These are phyloP conservation scores for Russula sp. DNA, from an alignment of 768 basidiomycete genomes.

Conservation along the genomic window DNA sequence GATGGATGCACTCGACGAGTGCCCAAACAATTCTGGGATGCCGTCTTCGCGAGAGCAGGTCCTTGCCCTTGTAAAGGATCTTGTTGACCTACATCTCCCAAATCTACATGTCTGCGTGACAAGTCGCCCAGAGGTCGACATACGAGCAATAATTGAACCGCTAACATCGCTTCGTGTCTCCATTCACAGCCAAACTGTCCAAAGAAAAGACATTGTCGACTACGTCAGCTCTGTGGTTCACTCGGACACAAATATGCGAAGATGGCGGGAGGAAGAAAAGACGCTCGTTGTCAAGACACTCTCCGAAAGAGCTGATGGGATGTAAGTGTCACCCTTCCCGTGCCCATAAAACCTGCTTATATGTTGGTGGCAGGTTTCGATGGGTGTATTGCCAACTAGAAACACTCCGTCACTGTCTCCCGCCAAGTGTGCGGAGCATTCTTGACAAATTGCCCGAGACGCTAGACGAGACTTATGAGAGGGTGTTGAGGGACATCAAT, in stretches of 20 bases:
- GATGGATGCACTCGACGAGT: constrained; percentile 9
- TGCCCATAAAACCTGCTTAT: neutral
- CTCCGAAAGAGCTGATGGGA: constrained; percentile 7
- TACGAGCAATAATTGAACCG: neutral
- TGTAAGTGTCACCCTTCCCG: neutral
- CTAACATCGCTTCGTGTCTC: neutral
- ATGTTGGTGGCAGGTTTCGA: neutral
- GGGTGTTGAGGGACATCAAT: neutral
- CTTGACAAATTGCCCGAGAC: neutral
- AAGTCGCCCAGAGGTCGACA: neutral
- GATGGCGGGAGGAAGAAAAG: constrained; percentile 12
- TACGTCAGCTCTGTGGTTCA: neutral
- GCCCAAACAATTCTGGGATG: neutral
- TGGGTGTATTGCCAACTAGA: constrained; percentile 8
- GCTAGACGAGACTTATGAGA: constrained; percentile 5
- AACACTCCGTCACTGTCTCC: neutral
- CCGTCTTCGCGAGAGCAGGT: neutral
- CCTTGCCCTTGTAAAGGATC: neutral
- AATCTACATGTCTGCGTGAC: neutral
- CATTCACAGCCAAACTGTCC: neutral
- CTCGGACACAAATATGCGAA: constrained; percentile 7
- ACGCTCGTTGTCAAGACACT: constrained; percentile 3
- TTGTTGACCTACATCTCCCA: neutral
- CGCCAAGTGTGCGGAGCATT: neutral
- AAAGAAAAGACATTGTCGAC: neutral